Percentiles rank a stretch among this genome's conserved stretches.
These are phyloP conservation scores for Fomitopsis serialis DNA, from an alignment of 768 basidiomycete species.

Conservation along the genomic window DNA sequence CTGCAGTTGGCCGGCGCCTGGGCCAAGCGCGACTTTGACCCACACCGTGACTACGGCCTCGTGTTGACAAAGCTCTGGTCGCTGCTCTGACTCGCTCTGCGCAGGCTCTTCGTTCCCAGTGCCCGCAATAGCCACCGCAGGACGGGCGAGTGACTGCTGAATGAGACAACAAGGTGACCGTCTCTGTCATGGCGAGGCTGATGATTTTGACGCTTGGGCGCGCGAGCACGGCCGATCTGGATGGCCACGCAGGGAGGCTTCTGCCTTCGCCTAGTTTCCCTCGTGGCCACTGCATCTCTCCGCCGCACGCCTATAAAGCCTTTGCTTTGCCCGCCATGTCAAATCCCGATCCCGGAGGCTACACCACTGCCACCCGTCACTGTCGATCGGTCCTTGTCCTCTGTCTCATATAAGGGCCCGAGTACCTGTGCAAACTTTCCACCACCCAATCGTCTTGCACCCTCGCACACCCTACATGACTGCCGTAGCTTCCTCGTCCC, in stretches of 20 bases:
- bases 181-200: neutral
- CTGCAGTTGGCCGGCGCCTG: neutral
- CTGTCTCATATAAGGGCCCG: neutral
- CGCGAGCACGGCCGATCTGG: neutral
- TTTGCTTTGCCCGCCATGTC: neutral
- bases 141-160: neutral
- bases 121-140: neutral
- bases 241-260: neutral
- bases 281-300: neutral
- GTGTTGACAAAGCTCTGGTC: neutral
- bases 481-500: neutral
- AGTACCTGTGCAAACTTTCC: neutral
- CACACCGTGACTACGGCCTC: neutral
- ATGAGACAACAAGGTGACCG: neutral
- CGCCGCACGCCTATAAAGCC: constrained; percentile 2
- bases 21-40: neutral
- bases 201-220: neutral
- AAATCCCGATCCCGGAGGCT: neutral
- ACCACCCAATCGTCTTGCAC: neutral
- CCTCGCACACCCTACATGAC: neutral
- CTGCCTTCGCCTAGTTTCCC: neutral
- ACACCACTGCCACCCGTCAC: neutral
- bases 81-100: neutral
- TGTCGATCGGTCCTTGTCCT: neutral
- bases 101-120: neutral